Conservation (phyloP, 163 green algal genomes). For the Prototheca stagnorum region DNA sequence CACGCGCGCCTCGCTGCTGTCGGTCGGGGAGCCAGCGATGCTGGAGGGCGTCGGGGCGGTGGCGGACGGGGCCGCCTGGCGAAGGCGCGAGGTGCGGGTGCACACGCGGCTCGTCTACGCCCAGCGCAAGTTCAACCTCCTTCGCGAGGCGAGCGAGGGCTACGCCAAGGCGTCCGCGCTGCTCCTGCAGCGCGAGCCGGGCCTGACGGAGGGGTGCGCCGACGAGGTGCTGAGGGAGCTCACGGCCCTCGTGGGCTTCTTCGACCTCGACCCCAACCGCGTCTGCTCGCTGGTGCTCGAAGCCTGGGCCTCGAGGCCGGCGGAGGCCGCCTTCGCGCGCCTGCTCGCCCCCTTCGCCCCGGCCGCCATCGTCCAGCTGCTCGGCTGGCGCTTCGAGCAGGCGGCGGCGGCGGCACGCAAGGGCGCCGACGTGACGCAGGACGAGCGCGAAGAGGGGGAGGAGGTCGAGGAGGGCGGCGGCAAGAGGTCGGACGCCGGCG, state of each 20-base stretch:
- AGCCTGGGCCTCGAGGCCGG: no score
- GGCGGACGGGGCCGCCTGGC: conserved; percentile 10
- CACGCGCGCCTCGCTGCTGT: conserved; percentile 12
- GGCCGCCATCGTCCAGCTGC: conserved; percentile 1
- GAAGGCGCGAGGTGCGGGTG: conserved; percentile 26
- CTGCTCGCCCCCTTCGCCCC: no score
- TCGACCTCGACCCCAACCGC: conserved; percentile 75
- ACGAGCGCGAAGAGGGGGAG: no score
- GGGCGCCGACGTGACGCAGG: no score
- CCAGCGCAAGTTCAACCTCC: conserved; percentile 61
- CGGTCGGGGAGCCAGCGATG: conserved; percentile 29
- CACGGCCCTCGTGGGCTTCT: conserved; percentile 49
- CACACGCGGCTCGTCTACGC: conserved; percentile 38
- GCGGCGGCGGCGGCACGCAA: no score
- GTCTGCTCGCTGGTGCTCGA: conserved; percentile 59
- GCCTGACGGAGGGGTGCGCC: not conserved
- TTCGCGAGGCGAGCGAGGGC: conserved; percentile 60
- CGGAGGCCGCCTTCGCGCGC: no score
- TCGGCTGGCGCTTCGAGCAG: conserved; percentile 9
- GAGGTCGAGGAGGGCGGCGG: no score
- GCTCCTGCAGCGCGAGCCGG: conserved; percentile 23
- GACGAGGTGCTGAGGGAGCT: conserved; percentile 18
- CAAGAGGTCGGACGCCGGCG: no score
- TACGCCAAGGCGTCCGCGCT: conserved; percentile 53
- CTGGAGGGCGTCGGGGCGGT: conserved; percentile 29